Evolutionary conservation across 257 asterid species (phyloP), one percentile per base, ranked within the genome.

Genomic region (Solanum chmielewskii): DNA sequence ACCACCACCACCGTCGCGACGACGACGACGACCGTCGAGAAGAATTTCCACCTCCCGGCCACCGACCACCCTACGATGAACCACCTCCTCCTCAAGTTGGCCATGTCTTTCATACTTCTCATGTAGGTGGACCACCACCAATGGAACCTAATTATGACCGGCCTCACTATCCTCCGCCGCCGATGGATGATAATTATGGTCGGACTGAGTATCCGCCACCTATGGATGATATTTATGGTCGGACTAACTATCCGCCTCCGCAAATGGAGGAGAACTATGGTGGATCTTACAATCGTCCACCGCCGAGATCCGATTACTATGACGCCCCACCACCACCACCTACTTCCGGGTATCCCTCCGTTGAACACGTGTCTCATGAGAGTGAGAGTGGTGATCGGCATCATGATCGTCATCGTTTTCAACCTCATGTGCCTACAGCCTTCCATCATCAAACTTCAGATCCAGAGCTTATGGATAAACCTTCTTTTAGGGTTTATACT

Each of bases 401-500:
- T 20, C 27, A 35, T 73, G 60, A 64, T 13, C 88, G 27, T 60
- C 90, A 89, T 81, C 87, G 37, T 37, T 45, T 49, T 60, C 92
- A 87, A 39, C 85, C 93, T 60, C 88, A 91, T 49, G 20, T 87
- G 42, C 93, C 93, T 66, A 91, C 88, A 27, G 86, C 73, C 7
- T 90, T 92, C 76, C 88, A 85, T 20, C 91, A 86, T 45, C 83
- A 78, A 33, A 41, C 84, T 83, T 87, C 69, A 80, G 74, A 35
- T 83, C 87, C 41, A 2, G 92, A 91, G 84, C 31, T 91, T 81
- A 47, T 86, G 8, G 88, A 89, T 33, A 93, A 86, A 45, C 96
- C 98, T n/a, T 74, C 98, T 25, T 94, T 96, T 20, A 93, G 92
- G 93, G 89, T 96, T 86, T 96, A 87, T 75, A 45, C 89, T 41